Evolutionary conservation across 192 early-diverging fungal species (phyloP).

Genomic region (Spizellomyces sp.): DNA sequence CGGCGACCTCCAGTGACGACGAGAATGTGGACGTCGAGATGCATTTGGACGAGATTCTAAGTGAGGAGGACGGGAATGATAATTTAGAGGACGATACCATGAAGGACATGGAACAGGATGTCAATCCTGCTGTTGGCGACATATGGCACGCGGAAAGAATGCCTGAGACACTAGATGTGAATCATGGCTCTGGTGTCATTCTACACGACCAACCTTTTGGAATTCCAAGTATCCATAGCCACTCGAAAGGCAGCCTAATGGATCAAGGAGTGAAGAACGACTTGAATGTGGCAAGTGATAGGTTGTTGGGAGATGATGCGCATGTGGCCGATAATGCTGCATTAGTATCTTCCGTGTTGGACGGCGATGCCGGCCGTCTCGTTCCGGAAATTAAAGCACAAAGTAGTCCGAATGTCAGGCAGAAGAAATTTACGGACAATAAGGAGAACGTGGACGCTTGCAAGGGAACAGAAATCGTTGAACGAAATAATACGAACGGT

Average conservation of each 20-base stretch:
- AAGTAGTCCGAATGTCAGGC: no score
- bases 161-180: neutral
- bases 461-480: no score
- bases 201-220: neutral
- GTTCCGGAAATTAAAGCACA: no score
- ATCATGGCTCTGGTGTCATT: neutral
- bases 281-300: neutral
- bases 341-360: no score
- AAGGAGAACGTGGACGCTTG: no score
- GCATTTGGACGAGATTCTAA: neutral
- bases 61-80: neutral
- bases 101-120: neutral
- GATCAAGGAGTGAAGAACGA: neutral
- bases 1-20: neutral
- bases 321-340: no score
- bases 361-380: no score
- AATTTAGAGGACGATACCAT: neutral
- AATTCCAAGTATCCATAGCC: neutral
- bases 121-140: neutral
- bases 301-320: neutral
- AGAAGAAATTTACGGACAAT: no score
- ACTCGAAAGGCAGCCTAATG: neutral
- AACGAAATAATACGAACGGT: neutral
- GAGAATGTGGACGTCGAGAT: neutral
- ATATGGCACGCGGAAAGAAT: neutral